phyloP scores from a whole-genome alignment of 192 early-diverging fungal genomes.

The Oehlia diaphana region DNA sequence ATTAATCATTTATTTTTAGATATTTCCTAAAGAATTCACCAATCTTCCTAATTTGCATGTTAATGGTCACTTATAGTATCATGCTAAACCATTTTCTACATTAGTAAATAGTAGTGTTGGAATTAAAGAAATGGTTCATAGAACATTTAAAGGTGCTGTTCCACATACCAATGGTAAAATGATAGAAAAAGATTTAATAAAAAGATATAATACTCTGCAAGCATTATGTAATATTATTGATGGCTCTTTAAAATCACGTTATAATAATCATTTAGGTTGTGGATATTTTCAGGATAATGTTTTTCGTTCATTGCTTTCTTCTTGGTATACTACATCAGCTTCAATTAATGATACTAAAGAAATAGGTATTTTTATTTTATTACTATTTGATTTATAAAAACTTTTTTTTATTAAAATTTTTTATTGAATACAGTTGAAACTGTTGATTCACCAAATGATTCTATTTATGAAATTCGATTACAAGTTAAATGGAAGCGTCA shows the following conservation, averaged over 20 bases:
- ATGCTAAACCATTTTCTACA: neutral
- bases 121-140: constrained; percentile 3
- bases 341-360: too few species aligned
- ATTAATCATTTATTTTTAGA: neutral
- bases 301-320: too few species aligned
- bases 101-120: neutral
- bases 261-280: too few species aligned
- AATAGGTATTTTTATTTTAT: too few species aligned
- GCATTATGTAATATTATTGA: neutral
- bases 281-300: too few species aligned
- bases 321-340: too few species aligned
- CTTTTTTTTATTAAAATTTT: too few species aligned
- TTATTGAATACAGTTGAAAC: too few species aligned
- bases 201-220: neutral
- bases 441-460: too few species aligned
- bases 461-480: too few species aligned
- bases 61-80: neutral
- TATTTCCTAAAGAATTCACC: neutral
- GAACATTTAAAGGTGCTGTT: neutral
- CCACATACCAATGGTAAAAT: constrained; percentile 6
- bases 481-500: too few species aligned
- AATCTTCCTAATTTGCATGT: constrained; percentile 4
- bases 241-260: neutral
- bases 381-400: too few species aligned
- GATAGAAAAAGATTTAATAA: neutral